A percentile compares a stretch with the other conserved stretches of the same genome.
Evolutionary conservation across 2,329 filamentous ascomycete genomes (phyloP).

Genomic region (Mollisiaceae sp.): DNA sequence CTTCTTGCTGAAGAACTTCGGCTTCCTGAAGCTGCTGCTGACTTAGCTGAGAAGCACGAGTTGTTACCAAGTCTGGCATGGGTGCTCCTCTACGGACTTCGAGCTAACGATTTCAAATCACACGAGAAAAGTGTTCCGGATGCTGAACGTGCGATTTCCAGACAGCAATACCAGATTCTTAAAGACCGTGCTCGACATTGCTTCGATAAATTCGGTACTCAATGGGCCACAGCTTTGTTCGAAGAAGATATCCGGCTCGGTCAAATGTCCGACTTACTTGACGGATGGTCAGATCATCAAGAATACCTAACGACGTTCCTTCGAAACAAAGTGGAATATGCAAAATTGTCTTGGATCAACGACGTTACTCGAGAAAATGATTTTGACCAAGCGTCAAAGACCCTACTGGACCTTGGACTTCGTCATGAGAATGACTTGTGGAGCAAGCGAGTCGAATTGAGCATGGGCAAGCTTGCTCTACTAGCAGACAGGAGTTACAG

Average conservation of each 20-base stretch:
- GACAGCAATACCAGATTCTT: slow-evolving; percentile 16
- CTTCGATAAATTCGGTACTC: slow-evolving; percentile 55
- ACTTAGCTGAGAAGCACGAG: slow-evolving; percentile 64
- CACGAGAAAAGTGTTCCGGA: slow-evolving; percentile 15
- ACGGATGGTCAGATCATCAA: slow-evolving; percentile 70
- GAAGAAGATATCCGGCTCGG: slow-evolving; percentile 73
- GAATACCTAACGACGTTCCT: slow-evolving; percentile 80
- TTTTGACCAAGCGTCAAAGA: slow-evolving; percentile 73
- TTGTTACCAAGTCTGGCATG: slow-evolving; percentile 68
- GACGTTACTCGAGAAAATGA: slow-evolving; percentile 80
- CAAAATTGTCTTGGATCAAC: slow-evolving; percentile 92
- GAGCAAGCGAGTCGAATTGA: slow-evolving; percentile 93
- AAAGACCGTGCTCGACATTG: slow-evolving; percentile 46
- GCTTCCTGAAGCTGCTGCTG: slow-evolving; percentile 61
- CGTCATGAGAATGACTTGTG: slow-evolving; percentile 79
- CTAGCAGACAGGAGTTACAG: slow-evolving; percentile 62
- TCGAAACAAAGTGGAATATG: slow-evolving; percentile 70
- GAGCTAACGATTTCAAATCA: slow-evolving; percentile 13
- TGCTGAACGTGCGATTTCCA: slow-evolving; percentile 20
- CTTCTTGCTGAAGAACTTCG: slow-evolving; percentile 54
- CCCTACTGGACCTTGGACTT: slow-evolving; percentile 72
- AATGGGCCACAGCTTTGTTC: slow-evolving; percentile 75
- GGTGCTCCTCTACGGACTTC: slow-evolving; percentile 42
- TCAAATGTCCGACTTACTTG: slow-evolving; percentile 70
- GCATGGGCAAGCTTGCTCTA: slow-evolving; percentile 80